phyloP scores from a whole-genome alignment of 768 basidiomycete species.

The Gelatoporia subvermispora region DNA sequence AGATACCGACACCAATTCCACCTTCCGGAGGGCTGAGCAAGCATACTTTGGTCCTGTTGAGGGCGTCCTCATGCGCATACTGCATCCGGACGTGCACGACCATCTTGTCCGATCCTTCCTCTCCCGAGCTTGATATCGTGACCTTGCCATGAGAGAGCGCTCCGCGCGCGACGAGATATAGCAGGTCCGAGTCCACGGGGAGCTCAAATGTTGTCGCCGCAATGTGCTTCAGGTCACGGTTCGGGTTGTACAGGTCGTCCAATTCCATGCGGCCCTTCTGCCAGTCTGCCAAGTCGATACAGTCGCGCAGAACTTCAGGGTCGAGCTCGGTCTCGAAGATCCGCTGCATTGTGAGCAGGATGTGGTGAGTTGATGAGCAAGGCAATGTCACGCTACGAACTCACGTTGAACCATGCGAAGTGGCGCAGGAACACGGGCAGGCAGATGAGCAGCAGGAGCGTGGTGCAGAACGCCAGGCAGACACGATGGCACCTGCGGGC shows the following conservation, averaged over 20 bases:
- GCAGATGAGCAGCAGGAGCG: no score
- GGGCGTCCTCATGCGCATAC: conserved; percentile 10
- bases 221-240: not conserved
- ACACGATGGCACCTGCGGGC: no score
- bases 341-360: no score
- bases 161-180: not conserved
- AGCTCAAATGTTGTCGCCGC: conserved; percentile 10
- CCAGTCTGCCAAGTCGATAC: no score
- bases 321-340: no score
- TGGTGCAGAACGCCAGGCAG: no score
- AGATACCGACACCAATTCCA: conserved; percentile 26
- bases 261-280: no score
- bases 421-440: no score
- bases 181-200: conserved; percentile 5
- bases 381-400: no score
- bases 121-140: conserved; percentile 6
- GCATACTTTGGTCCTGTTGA: conserved; percentile 17
- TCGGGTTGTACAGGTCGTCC: not conserved
- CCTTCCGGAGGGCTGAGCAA: conserved; percentile 11
- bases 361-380: no score
- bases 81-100: conserved; percentile 16
- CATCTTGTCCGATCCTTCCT: conserved; percentile 8
- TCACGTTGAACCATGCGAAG: no score
- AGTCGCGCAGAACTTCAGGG: no score
- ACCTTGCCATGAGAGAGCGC: conserved; percentile 7